A percentile compares a stretch with the other conserved stretches of the same genome.
phyloP scores from a whole-genome alignment of 352 stramenopile species.

The Globisporangium paddicum region DNA sequence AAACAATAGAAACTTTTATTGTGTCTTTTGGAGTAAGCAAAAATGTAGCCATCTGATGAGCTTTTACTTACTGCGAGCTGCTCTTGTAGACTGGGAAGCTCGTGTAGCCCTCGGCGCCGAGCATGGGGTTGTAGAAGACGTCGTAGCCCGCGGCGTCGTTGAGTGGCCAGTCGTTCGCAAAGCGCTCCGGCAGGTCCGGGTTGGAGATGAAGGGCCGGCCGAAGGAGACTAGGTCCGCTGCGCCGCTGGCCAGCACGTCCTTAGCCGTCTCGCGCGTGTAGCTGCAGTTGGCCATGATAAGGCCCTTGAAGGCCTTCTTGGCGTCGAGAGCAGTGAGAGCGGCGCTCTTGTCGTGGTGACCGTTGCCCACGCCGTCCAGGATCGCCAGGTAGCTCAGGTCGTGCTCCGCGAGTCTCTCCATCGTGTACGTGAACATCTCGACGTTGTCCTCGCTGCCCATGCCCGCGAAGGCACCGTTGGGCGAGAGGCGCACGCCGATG shows the following conservation, averaged over 20 bases:
- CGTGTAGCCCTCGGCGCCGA: background rate
- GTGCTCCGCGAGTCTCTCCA: conserved; percentile 9
- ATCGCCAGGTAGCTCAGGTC: conserved; percentile 16
- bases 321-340: conserved; percentile 15
- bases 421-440: conserved; percentile 20
- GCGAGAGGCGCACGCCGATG: conserved; percentile 13
- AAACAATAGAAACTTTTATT: too few relatives aligned
- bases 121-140: background rate
- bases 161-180: conserved; percentile 11
- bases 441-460: conserved; percentile 13
- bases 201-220: conserved; percentile 26
- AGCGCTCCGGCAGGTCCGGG: conserved; percentile 23
- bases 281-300: conserved; percentile 19
- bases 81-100: conserved; percentile 4
- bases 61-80: too few relatives aligned
- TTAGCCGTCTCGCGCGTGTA: conserved; percentile 17
- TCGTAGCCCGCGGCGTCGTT: background rate
- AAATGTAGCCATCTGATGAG: too few relatives aligned
- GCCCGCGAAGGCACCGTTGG: conserved; percentile 11
- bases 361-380: conserved; percentile 15
- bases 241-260: conserved; percentile 7
- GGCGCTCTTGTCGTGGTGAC: conserved; percentile 10
- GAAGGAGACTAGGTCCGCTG: conserved; percentile 21
- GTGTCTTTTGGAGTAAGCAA: too few relatives aligned
- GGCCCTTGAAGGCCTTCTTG: conserved; percentile 16